Percentiles rank a stretch among this genome's conserved stretches.
Conservation (phyloP, 192 early-diverging fungal genomes). For the Backusella australiensis region DNA sequence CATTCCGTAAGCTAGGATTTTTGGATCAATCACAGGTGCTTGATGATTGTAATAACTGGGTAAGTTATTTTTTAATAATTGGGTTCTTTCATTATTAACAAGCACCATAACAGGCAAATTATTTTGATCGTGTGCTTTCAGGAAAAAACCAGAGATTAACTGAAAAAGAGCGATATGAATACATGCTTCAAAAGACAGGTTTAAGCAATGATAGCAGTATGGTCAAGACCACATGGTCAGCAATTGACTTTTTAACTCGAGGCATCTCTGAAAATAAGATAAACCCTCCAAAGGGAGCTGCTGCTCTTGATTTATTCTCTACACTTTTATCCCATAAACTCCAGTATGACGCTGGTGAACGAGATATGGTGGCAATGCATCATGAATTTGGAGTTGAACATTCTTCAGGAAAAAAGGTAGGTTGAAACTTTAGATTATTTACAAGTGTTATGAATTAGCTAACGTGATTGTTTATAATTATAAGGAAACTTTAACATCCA, state of each 20-base stretch:
- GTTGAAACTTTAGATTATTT: neutral
- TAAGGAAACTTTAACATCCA: constrained; percentile 63
- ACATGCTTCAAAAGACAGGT: constrained; percentile 40
- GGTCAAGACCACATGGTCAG: constrained; percentile 51
- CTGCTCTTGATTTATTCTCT: constrained; percentile 84
- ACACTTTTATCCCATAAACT: constrained; percentile 74
- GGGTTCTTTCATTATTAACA: neutral
- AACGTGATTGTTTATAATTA: neutral
- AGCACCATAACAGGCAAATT: constrained; percentile 28
- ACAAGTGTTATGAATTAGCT: neutral
- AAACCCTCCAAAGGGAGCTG: constrained; percentile 13
- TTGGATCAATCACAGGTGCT: constrained; percentile 52
- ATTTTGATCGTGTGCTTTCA: constrained; percentile 43
- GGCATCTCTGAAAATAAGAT: neutral
- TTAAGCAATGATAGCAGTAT: constrained; percentile 39
- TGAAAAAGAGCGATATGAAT: constrained; percentile 6
- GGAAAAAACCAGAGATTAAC: neutral
- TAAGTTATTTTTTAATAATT: constrained; percentile 9
- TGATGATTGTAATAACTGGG: constrained; percentile 38
- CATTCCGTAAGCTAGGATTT: constrained; percentile 76
- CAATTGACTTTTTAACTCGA: constrained; percentile 13
- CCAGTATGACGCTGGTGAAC: constrained; percentile 73
- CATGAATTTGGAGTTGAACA: constrained; percentile 90
- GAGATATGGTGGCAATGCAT: constrained; percentile 92
- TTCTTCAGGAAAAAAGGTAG: constrained; percentile 56